phyloP scores from a whole-genome alignment of 2,329 filamentous ascomycete species.

The Aschersonia sp. region DNA sequence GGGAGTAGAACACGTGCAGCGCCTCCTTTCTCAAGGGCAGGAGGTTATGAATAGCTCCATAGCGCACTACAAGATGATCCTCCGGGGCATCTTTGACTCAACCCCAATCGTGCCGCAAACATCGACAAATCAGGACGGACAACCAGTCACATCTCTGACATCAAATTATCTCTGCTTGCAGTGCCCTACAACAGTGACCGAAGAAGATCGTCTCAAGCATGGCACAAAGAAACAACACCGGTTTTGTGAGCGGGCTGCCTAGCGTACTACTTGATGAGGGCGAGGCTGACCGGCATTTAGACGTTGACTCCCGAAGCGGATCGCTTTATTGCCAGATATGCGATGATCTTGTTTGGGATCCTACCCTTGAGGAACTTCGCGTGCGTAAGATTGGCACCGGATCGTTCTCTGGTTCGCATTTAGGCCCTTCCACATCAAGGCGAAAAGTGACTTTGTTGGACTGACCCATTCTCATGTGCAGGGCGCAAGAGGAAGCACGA shows the following conservation, averaged over 20 bases:
- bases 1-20: conserved; percentile 52
- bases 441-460: neutral
- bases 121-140: conserved; percentile 40
- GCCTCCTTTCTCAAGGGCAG: conserved; percentile 45
- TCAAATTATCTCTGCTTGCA: conserved; percentile 60
- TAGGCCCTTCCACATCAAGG: neutral
- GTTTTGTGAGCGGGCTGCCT: conserved; percentile 42
- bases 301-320: conserved; percentile 64
- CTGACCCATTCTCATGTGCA: conserved; percentile 10
- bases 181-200: conserved; percentile 53
- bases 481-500: conserved; percentile 64
- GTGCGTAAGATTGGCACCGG: conserved; percentile 54
- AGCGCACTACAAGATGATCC: conserved; percentile 55
- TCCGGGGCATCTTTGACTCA: conserved; percentile 56
- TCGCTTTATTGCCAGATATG: conserved; percentile 70
- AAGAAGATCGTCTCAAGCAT: conserved; percentile 52
- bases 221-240: conserved; percentile 54
- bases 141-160: conserved; percentile 44
- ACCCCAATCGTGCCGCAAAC: conserved; percentile 51
- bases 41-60: conserved; percentile 55
- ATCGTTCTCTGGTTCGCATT: conserved; percentile 41
- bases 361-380: conserved; percentile 61
- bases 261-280: neutral
- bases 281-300: conserved; percentile 26
- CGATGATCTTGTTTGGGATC: conserved; percentile 71